Base-by-base conservation (phyloP, 805 yeast species). In the Ogataea corticis region DNA sequence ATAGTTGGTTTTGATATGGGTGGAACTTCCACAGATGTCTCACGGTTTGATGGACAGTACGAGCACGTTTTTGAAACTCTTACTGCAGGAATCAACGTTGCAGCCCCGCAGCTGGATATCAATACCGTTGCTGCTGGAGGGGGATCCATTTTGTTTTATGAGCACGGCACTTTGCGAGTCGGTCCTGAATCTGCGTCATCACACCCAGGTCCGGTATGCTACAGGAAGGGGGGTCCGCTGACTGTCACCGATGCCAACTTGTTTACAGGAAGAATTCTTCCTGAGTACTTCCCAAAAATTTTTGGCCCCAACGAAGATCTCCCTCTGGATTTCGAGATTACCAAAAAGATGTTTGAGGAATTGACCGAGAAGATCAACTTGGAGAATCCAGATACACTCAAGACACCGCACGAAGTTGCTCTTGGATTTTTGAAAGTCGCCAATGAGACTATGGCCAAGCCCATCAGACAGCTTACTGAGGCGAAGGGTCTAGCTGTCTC, bases 171-270 rank as follows among this genome's bases (percentile, higher is more conserved):
- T 21, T 84, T 85, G 57, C 76, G 73, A 9, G 94, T 86, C 6
- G 95, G 95, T 1, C 95, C 95, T 0, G 90, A 84, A 54, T 80
- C 87, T 44, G 94, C 94, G 7, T 74, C 87, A 9, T 84, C 92
- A 1, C 88, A 86, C 55, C 95, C 95, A 6, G 94, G 94, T 4
- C 94, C 95, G 2, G 87, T 88, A 4, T 84, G 90, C 56, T 86
- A 86, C 65, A 70, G 89, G 45, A 86, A 86, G 55, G 83, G 84
- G 12, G 94, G 94, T 15, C 90, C 88, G 1, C 64, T 86, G 45
- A 85, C 94, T 0, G 82, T 86, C 4, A 86, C 95, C 0, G 95
- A 86, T 66, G 95, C 95, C 6, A 86, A 86, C 54, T 65, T 87
- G 45, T 71, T 81, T 45, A 63, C 83, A 21, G 91, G 91, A 1